Percentiles rank a stretch among this genome's conserved stretches.
phyloP scores from a whole-genome alignment of 345 rosid genomes.

The Melastoma malabathricum region DNA sequence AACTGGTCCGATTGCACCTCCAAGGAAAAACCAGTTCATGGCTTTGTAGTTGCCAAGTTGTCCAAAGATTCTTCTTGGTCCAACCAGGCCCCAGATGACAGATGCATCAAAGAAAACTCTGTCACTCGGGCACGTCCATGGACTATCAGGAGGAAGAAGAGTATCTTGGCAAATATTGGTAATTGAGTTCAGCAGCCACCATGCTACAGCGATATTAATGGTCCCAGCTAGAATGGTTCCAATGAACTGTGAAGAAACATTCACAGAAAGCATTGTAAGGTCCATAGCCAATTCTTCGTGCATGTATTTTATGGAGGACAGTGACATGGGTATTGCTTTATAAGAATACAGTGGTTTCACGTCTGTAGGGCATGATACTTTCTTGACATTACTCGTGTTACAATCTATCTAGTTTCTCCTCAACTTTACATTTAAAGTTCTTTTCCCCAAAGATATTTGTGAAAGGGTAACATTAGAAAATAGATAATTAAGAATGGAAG shows the following conservation, averaged over 20 bases:
- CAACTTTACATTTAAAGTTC: no score
- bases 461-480: neutral
- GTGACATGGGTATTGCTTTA: no score
- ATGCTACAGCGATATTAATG: constrained; percentile 60
- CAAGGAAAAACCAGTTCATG: constrained; percentile 83
- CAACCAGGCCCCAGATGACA: constrained; percentile 83
- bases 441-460: neutral
- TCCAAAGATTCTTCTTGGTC: constrained; percentile 70
- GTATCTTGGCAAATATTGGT: constrained; percentile 68
- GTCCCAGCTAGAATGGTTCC: constrained; percentile 88
- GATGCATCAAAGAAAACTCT: constrained; percentile 87
- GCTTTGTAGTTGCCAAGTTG: constrained; percentile 54
- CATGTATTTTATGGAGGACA: no score
- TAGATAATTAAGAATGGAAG: constrained; percentile 1
- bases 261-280: neutral
- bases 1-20: constrained; percentile 67
- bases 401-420: no score
- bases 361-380: no score
- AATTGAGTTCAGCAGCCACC: constrained; percentile 70
- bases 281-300: neutral
- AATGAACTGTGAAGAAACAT: constrained; percentile 30
- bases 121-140: constrained; percentile 84
- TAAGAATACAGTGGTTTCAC: no score
- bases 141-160: constrained; percentile 55
- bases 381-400: no score